These are phyloP conservation scores for Mucor sp. DNA, from an alignment of 371 early-diverging fungal species.

Conservation along the genomic window DNA sequence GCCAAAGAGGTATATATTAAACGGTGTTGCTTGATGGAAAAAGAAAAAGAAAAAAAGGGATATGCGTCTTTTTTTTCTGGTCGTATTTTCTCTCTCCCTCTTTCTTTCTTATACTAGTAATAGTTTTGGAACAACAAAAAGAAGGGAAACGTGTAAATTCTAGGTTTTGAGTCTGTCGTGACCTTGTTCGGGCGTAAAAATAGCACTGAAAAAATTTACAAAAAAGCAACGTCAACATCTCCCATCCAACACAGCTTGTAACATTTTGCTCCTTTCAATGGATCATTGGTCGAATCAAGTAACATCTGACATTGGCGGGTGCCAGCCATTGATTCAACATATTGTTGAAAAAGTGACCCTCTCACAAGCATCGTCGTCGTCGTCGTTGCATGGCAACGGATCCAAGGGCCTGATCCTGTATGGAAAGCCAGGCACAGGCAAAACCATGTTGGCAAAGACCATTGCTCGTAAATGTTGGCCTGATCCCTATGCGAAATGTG, in stretches of 20 bases:
- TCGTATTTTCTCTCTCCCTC: neutral
- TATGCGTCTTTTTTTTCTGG: neutral
- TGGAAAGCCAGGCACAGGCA: conserved; percentile 71
- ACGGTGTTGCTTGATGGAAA: neutral
- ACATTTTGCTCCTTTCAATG: neutral
- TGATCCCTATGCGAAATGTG: neutral
- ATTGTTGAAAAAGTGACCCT: conserved; percentile 29
- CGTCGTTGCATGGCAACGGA: conserved; percentile 21
- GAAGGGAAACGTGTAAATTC: neutral
- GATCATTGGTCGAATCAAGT: conserved; percentile 37
- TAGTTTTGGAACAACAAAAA: neutral
- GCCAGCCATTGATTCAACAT: conserved; percentile 30
- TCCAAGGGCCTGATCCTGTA: conserved; percentile 55
- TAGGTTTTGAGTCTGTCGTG: neutral
- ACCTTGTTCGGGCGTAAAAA: conserved; percentile 2
- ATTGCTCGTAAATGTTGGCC: conserved; percentile 51
- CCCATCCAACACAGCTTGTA: neutral
- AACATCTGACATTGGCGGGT: conserved; percentile 46
- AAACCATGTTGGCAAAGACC: conserved; percentile 58
- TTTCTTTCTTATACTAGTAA: too few species aligned
- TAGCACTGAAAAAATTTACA: neutral
- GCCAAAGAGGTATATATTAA: neutral
- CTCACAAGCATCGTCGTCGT: conserved; percentile 14
- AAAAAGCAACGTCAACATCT: neutral
- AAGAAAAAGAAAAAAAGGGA: neutral